These are phyloP conservation scores for Lichtheimia corymbifera DNA, from an alignment of 371 early-diverging fungal species.

Conservation along the genomic window DNA sequence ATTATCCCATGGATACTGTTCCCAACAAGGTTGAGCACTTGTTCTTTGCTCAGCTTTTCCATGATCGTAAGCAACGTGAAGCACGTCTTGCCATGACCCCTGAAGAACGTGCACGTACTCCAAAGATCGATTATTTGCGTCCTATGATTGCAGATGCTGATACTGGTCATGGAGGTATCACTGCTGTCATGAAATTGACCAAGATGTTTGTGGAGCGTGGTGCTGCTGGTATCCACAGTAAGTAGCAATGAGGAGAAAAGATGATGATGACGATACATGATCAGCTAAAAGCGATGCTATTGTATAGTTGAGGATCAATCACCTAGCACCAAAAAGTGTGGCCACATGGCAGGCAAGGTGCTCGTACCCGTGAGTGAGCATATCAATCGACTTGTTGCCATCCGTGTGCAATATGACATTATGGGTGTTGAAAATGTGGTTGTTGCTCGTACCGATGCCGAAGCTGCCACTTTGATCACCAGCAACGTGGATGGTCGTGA, in stretches of 20 bases:
- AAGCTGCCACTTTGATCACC: constrained; percentile 95
- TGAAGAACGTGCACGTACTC: constrained; percentile 70
- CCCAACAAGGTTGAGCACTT: constrained; percentile 99
- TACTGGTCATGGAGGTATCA: constrained; percentile 96
- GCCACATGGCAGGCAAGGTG: constrained; percentile 99
- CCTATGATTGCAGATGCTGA: constrained; percentile 99
- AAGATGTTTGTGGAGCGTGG: constrained; percentile 96
- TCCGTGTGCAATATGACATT: constrained; percentile 97
- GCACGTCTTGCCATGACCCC: constrained; percentile 74
- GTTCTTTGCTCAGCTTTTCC: constrained; percentile 97
- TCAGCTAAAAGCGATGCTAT: neutral
- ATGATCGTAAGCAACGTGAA: constrained; percentile 96
- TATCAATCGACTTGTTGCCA: constrained; percentile 95
- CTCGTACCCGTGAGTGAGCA: constrained; percentile 96
- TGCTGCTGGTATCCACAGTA: constrained; percentile 88
- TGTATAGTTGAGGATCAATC: constrained; percentile 88
- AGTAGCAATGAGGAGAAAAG: constrained; percentile 9
- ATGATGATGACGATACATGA: constrained; percentile 3
- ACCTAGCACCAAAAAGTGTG: constrained; percentile 97
- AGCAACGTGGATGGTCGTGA: constrained; percentile 96
- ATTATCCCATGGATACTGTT: constrained; percentile 98
- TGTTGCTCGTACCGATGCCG: constrained; percentile 96
- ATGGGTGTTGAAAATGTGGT: constrained; percentile 96
- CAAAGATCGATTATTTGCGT: constrained; percentile 88
- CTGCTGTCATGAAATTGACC: constrained; percentile 90